These are phyloP conservation scores for Diaporthe sp. DNA, from an alignment of 2,329 filamentous ascomycete genomes.

Conservation along the genomic window DNA sequence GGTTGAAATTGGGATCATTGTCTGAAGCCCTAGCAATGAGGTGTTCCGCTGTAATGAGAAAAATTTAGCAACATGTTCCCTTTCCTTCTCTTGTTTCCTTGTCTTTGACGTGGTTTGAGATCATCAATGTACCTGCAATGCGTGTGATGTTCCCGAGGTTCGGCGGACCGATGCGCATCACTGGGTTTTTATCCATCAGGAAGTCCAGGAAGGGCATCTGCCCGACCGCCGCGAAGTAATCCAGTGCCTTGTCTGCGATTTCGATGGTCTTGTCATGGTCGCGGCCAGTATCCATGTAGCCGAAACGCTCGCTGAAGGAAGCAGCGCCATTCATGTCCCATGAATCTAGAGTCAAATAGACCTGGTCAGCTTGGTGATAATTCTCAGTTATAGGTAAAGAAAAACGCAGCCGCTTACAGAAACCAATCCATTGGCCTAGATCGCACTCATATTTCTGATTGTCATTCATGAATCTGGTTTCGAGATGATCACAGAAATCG, in stretches of 20 bases:
- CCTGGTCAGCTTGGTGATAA: neutral
- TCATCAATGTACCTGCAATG: conserved; percentile 32
- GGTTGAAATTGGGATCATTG: neutral
- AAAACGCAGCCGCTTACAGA: neutral
- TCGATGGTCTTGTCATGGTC: conserved; percentile 51
- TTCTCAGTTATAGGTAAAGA: rapidly evolving
- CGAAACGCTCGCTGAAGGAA: conserved; percentile 41
- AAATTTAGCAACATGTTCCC: conserved; percentile 6
- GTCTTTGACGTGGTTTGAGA: neutral
- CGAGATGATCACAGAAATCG: neutral
- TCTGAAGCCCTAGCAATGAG: neutral
- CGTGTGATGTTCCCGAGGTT: conserved; percentile 31
- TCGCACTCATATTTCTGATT: neutral
- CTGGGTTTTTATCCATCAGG: conserved; percentile 43
- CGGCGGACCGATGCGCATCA: conserved; percentile 40
- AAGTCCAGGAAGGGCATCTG: conserved; percentile 44
- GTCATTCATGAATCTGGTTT: neutral
- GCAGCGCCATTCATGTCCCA: neutral
- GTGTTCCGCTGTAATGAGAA: conserved; percentile 27
- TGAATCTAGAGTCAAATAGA: neutral
- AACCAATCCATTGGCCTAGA: neutral
- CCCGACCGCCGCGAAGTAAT: conserved; percentile 43
- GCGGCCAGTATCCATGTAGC: conserved; percentile 50
- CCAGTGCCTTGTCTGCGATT: conserved; percentile 41
- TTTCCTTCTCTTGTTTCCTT: no score